Evolutionary conservation across 768 basidiomycete genomes (phyloP).

Genomic region (Boletellus emodensis): DNA sequence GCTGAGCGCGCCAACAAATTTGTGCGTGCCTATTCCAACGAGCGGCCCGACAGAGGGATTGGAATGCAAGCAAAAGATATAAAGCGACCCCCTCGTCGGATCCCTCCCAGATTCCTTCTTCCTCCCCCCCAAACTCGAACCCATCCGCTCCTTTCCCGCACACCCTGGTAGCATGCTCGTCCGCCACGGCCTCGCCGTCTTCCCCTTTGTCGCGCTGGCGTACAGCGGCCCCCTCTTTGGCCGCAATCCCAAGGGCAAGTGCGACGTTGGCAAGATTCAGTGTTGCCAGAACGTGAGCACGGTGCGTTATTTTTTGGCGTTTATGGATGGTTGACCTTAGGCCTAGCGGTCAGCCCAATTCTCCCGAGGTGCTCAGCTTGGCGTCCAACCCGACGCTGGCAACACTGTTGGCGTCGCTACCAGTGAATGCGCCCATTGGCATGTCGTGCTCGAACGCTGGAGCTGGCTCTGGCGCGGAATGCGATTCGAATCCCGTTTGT

Average conservation of each 20-base stretch:
- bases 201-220: conserved; percentile 17
- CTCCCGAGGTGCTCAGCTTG: neutral
- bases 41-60: neutral
- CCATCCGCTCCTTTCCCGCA: conserved; percentile 23
- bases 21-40: neutral
- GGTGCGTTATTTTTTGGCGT: conserved; percentile 11
- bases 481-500: conserved; percentile 20
- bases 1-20: neutral
- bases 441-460: conserved; percentile 18
- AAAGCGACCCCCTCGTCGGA: conserved; percentile 11
- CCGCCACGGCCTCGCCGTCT: conserved; percentile 9
- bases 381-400: conserved; percentile 7
- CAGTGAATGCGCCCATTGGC: conserved; percentile 12
- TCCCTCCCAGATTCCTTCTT: conserved; percentile 6
- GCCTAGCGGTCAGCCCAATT: conserved; percentile 7
- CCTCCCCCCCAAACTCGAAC: conserved; percentile 8
- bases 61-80: conserved; percentile 18
- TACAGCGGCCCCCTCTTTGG: conserved; percentile 17
- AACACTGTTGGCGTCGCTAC: neutral
- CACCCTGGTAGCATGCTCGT: conserved; percentile 13
- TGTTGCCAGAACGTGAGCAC: conserved; percentile 21
- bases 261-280: conserved; percentile 15
- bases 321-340: conserved; percentile 5
- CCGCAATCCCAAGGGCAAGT: conserved; percentile 26
- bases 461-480: conserved; percentile 23